Conservation (phyloP, 1,284 basidiomycete species). For the Leccinum pachyderme region DNA sequence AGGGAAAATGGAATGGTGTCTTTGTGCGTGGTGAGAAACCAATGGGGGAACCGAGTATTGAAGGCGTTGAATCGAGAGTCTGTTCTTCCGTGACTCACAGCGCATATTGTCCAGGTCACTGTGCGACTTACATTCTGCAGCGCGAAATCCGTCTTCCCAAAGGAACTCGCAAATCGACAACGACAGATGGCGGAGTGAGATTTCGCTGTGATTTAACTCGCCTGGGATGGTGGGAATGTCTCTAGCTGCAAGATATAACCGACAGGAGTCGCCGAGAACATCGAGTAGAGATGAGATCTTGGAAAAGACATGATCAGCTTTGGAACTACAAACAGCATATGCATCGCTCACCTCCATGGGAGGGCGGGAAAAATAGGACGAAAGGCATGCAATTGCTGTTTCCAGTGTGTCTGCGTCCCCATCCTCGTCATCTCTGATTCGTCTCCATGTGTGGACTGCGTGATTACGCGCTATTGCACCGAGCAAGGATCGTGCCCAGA, state of each 20-base stretch:
- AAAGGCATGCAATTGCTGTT: slow-evolving; percentile 48
- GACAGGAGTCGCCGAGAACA: slow-evolving; percentile 42
- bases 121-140: slow-evolving; percentile 35
- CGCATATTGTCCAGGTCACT: background rate
- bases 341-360: slow-evolving; percentile 39
- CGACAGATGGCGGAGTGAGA: slow-evolving; percentile 31
- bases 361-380: slow-evolving; percentile 52
- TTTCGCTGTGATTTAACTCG: slow-evolving; percentile 31
- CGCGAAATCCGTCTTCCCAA: slow-evolving; percentile 41
- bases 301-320: background rate
- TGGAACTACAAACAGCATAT: background rate
- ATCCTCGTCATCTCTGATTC: slow-evolving; percentile 20
- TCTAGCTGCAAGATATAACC: slow-evolving; percentile 33
- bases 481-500: slow-evolving; percentile 50
- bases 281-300: slow-evolving; percentile 43
- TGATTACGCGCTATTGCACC: slow-evolving; percentile 44
- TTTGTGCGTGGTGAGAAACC: slow-evolving; percentile 49
- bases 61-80: slow-evolving; percentile 39
- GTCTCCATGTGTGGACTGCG: slow-evolving; percentile 44
- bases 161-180: slow-evolving; percentile 48
- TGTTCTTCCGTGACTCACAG: slow-evolving; percentile 11
- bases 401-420: slow-evolving; percentile 41
- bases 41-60: slow-evolving; percentile 57
- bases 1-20: slow-evolving; percentile 59
- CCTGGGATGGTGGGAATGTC: slow-evolving; percentile 23